Evolutionary conservation across 768 basidiomycete species (phyloP).

Genomic region (Pilatotrama ljubarskyi): DNA sequence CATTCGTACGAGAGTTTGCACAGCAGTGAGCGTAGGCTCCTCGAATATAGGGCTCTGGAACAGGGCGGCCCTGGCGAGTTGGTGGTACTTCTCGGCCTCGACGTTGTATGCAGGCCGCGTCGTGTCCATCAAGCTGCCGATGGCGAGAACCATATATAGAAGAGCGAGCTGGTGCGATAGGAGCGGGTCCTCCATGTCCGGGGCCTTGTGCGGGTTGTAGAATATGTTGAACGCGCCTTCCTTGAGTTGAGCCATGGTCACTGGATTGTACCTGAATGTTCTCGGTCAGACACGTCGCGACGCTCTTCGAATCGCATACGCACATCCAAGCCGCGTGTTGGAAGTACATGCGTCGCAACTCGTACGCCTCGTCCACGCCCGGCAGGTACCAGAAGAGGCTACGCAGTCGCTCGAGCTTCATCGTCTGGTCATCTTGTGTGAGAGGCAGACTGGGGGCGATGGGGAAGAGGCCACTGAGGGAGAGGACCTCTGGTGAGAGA

Average conservation of each 20-base stretch:
- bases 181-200: constrained; percentile 44
- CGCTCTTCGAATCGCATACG: constrained; percentile 24
- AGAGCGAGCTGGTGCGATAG: constrained; percentile 58
- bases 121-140: constrained; percentile 64
- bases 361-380: constrained; percentile 55
- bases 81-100: constrained; percentile 61
- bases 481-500: constrained; percentile 62
- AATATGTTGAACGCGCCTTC: constrained; percentile 52
- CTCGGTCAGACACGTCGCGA: background rate
- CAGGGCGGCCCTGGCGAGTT: constrained; percentile 59
- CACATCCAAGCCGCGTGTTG: constrained; percentile 72
- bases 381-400: constrained; percentile 73
- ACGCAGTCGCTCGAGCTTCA: constrained; percentile 46
- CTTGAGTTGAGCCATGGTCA: constrained; percentile 55
- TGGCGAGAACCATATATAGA: constrained; percentile 62
- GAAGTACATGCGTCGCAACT: constrained; percentile 61
- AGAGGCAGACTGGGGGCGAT: constrained; percentile 46
- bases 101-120: constrained; percentile 53
- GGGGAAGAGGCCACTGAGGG: constrained; percentile 66
- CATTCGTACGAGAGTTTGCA: constrained; percentile 59
- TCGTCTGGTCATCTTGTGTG: constrained; percentile 33
- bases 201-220: constrained; percentile 46
- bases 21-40: constrained; percentile 60
- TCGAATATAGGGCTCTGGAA: constrained; percentile 66
- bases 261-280: constrained; percentile 60